phyloP scores from a whole-genome alignment of 1,284 basidiomycete genomes.

The Marasmius tenuissimus region DNA sequence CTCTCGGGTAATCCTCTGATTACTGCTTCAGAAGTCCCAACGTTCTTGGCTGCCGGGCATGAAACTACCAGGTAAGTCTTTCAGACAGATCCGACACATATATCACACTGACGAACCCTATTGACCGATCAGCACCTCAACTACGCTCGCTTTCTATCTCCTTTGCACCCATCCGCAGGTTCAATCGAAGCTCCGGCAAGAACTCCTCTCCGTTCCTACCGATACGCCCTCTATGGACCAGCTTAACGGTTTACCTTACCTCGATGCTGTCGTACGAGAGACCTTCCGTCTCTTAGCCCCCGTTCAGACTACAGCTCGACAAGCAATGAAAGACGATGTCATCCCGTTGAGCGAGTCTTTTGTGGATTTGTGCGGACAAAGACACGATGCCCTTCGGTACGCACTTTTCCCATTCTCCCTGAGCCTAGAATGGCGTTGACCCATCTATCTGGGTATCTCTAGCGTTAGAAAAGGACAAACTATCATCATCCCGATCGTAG shows the following conservation, averaged over 20 bases:
- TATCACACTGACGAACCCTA: background rate
- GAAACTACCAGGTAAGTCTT: background rate
- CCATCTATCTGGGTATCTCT: too few relatives aligned
- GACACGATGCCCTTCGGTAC: too few relatives aligned
- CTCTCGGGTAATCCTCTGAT: slow-evolving; percentile 13
- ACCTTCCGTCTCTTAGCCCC: slow-evolving; percentile 65
- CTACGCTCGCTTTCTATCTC: slow-evolving; percentile 63
- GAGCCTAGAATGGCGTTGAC: too few relatives aligned
- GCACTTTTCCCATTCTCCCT: too few relatives aligned
- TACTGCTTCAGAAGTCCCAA: background rate
- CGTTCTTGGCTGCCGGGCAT: background rate
- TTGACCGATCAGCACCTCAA: slow-evolving; percentile 41
- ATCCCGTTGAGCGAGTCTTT: slow-evolving; percentile 54
- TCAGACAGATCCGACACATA: background rate
- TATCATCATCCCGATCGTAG: slow-evolving; percentile 47
- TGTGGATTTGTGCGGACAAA: too few relatives aligned
- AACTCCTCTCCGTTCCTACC: slow-evolving; percentile 49
- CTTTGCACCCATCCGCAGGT: slow-evolving; percentile 53
- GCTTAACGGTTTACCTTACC: slow-evolving; percentile 57
- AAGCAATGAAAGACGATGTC: slow-evolving; percentile 51
- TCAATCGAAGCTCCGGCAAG: slow-evolving; percentile 69
- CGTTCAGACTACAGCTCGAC: slow-evolving; percentile 52
- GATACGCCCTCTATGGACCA: slow-evolving; percentile 64
- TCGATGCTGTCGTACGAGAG: slow-evolving; percentile 70
- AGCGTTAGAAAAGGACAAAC: slow-evolving; percentile 41